Evolutionary conservation across 78 protist species (phyloP).

Genomic region (Dictyostelium purpureum): DNA sequence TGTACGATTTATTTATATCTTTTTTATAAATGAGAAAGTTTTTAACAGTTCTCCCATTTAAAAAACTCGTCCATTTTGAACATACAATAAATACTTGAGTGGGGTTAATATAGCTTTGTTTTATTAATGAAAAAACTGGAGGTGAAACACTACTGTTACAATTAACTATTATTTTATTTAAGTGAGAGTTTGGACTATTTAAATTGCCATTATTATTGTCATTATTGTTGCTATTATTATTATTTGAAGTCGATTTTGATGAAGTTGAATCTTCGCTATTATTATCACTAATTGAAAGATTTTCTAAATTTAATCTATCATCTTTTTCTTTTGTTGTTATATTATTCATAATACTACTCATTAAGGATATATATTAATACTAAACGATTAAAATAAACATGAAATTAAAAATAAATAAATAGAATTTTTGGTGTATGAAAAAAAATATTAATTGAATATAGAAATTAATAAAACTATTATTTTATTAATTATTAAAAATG

Average conservation of each 20-base stretch:
- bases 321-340: too few relatives aligned
- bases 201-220: neutral
- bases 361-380: too few relatives aligned
- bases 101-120: neutral
- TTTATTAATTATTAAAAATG: too few relatives aligned
- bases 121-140: slow-evolving; percentile 10
- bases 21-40: slow-evolving; percentile 17
- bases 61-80: slow-evolving; percentile 33
- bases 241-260: neutral
- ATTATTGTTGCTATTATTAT: neutral
- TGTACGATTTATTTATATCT: neutral
- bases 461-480: too few relatives aligned
- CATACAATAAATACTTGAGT: slow-evolving; percentile 7
- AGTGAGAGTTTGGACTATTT: neutral
- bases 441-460: too few relatives aligned
- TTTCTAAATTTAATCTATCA: too few relatives aligned
- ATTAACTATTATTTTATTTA: neutral
- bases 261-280: too few relatives aligned
- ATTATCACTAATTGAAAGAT: too few relatives aligned
- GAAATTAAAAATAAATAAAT: too few relatives aligned
- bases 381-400: too few relatives aligned
- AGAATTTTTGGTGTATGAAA: too few relatives aligned
- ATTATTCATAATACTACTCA: neutral
- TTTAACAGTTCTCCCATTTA: slow-evolving; percentile 14
- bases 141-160: neutral